These are phyloP conservation scores for Lolium perenne DNA, from an alignment of 176 grass and related monocot species.

Conservation along the genomic window DNA sequence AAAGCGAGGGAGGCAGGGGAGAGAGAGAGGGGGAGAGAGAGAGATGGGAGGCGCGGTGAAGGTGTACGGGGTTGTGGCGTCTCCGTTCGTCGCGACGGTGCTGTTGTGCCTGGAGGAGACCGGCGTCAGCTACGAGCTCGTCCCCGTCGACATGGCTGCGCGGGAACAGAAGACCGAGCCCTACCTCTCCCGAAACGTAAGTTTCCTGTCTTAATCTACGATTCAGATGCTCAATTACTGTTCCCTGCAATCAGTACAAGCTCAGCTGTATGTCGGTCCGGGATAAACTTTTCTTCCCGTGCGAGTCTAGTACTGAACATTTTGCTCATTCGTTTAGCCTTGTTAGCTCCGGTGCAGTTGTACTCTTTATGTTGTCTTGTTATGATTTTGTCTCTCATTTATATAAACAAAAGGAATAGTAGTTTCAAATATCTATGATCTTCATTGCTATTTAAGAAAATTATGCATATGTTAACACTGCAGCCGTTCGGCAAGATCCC, in stretches of 20 bases:
- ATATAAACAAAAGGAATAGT: no score
- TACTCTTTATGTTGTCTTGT: no score
- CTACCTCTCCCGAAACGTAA: constrained; percentile 1
- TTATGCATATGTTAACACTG: constrained; percentile 34
- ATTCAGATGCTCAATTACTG: background rate
- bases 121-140: constrained; percentile 47
- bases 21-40: background rate
- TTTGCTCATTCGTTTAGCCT: no score
- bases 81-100: constrained; percentile 53
- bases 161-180: background rate
- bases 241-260: background rate
- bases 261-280: no score
- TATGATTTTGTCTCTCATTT: no score
- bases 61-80: constrained; percentile 44
- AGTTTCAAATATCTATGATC: no score
- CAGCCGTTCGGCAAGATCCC: constrained; percentile 53
- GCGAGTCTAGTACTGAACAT: no score
- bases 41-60: constrained; percentile 31
- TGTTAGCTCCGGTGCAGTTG: no score
- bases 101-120: constrained; percentile 67
- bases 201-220: background rate
- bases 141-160: constrained; percentile 35
- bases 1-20: background rate
- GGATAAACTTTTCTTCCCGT: no score
- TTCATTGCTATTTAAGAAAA: background rate